Conservation (phyloP, 495 filamentous ascomycete species). For the Lasiosphaeriaceae sp. region DNA sequence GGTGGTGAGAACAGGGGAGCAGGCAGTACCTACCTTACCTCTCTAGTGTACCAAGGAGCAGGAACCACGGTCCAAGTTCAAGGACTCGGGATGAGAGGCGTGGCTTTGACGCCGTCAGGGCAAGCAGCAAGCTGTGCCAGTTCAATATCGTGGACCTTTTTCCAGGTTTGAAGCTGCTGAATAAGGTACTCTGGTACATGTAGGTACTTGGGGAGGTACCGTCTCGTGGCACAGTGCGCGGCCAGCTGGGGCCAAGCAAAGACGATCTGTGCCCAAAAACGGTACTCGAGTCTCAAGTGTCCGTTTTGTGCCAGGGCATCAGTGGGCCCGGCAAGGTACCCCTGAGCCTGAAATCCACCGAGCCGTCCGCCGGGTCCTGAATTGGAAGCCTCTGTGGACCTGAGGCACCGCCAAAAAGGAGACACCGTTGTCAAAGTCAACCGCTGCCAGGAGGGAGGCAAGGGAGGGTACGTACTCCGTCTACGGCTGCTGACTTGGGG, state of each 20-base stretch:
- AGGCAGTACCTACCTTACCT: too few species aligned
- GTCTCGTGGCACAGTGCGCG: neutral
- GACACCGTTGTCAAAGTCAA: conserved; percentile 5
- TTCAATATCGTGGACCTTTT: too few species aligned
- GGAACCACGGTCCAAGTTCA: neutral
- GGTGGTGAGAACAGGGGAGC: neutral
- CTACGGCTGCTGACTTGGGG: too few species aligned
- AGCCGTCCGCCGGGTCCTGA: conserved; percentile 19
- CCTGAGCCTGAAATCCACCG: conserved; percentile 24
- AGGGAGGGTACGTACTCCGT: too few species aligned
- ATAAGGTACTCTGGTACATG: neutral
- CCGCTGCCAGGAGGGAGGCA: too few species aligned
- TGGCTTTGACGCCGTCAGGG: neutral
- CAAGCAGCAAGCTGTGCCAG: neutral
- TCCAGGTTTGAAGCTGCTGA: too few species aligned
- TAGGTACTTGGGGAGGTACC: neutral
- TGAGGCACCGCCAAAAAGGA: conserved; percentile 15
- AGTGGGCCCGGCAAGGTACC: conserved; percentile 9
- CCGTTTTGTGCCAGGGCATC: conserved; percentile 1
- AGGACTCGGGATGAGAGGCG: neutral
- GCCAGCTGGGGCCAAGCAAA: too few species aligned
- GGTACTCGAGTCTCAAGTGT: neutral
- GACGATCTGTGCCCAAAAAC: neutral
- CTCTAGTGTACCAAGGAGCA: neutral
- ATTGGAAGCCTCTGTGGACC: conserved; percentile 11